Conservation (phyloP, 2,329 filamentous ascomycete species). For the Dactylellina parvicollis region DNA sequence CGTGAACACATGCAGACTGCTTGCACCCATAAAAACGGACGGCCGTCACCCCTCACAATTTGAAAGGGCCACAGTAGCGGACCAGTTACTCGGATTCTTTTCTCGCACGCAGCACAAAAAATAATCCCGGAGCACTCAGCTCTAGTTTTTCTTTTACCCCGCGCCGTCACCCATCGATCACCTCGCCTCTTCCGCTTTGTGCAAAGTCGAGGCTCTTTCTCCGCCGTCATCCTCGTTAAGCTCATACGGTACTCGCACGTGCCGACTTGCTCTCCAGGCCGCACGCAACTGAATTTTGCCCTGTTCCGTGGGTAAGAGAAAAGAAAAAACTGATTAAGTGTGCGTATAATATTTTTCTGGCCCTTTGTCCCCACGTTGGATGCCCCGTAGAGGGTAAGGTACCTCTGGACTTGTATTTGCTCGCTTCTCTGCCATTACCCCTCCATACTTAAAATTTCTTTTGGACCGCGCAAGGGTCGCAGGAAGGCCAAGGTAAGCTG, state of each 20-base stretch:
- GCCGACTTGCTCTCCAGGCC: conserved; percentile 25
- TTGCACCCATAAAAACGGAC: conserved; percentile 50
- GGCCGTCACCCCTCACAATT: conserved; percentile 48
- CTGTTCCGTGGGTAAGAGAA: conserved; percentile 17
- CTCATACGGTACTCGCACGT: conserved; percentile 40
- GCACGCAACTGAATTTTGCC: conserved; percentile 33
- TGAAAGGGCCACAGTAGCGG: conserved; percentile 48
- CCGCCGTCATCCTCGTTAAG: conserved; percentile 46
- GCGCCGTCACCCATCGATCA: conserved; percentile 47
- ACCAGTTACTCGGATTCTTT: conserved; percentile 41
- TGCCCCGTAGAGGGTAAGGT: conserved; percentile 31
- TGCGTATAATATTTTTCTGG: conserved; percentile 46
- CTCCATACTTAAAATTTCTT: conserved; percentile 44
- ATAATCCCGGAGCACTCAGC: conserved; percentile 44
- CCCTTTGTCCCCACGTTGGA: conserved; percentile 38
- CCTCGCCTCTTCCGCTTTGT: conserved; percentile 51
- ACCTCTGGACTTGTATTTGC: conserved; percentile 33
- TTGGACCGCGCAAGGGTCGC: conserved; percentile 35
- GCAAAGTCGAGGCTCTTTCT: conserved; percentile 50
- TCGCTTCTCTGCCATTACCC: conserved; percentile 39
- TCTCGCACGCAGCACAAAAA: conserved; percentile 43
- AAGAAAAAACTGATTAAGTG: conserved; percentile 46
- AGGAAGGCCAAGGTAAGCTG: conserved; percentile 43
- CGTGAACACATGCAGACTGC: conserved; percentile 42
- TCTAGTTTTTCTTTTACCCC: conserved; percentile 46